These are phyloP conservation scores for Phyllosticta citribraziliensis DNA, from an alignment of 2,329 filamentous ascomycete species.

Conservation along the genomic window DNA sequence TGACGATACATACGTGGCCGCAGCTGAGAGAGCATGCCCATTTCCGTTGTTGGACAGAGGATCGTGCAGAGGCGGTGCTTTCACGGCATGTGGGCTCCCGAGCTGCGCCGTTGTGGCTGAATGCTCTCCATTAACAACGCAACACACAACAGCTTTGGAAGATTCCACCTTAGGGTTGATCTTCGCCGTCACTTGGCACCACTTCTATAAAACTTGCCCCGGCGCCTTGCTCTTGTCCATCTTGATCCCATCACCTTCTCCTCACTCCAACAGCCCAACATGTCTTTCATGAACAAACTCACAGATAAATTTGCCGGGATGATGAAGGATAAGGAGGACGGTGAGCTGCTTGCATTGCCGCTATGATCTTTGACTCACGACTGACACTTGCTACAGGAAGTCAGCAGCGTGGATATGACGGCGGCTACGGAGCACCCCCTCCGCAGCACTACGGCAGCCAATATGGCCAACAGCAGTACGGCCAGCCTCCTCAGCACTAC, in stretches of 20 bases:
- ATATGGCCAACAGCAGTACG: constrained; percentile 18
- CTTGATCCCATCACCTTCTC: background rate
- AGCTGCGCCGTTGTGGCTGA: background rate
- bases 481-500: constrained; percentile 18
- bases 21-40: background rate
- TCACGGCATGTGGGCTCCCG: background rate
- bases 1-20: background rate
- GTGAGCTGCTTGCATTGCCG: background rate
- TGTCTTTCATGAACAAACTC: constrained; percentile 40
- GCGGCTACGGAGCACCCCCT: constrained; percentile 12
- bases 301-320: constrained; percentile 36
- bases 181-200: background rate
- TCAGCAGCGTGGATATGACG: constrained; percentile 11
- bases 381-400: background rate
- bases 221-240: constrained; percentile 4
- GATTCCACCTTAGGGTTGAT: background rate
- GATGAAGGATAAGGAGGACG: constrained; percentile 23
- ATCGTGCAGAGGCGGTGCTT: background rate
- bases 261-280: constrained; percentile 12
- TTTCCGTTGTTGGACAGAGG: background rate
- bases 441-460: constrained; percentile 15
- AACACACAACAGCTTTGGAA: background rate
- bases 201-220: constrained; percentile 1
- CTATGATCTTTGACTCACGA: background rate
- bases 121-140: background rate